A percentile compares a stretch with the other conserved stretches of the same genome.
Evolutionary conservation across 176 grass and related monocot genomes (phyloP).

Genomic region (Bonia amplexicaulis): DNA sequence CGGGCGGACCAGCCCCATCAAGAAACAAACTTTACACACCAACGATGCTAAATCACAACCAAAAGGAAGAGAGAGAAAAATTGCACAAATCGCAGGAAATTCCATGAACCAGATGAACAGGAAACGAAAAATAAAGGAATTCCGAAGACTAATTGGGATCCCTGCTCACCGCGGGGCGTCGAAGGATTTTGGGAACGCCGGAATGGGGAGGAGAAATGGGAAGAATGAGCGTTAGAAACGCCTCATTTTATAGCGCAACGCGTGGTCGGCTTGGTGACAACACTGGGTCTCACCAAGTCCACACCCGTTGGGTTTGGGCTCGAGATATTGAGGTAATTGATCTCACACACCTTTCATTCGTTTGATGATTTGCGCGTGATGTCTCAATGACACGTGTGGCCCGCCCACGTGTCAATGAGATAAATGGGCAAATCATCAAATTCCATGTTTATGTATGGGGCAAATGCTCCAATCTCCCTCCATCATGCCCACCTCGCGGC

Average conservation of each 20-base stretch:
- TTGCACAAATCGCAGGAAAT: not conserved
- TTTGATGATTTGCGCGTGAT: too few species aligned
- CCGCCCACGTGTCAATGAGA: too few species aligned
- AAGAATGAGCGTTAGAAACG: too few species aligned
- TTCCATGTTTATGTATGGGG: too few species aligned
- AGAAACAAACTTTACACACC: not conserved
- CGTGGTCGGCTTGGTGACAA: too few species aligned
- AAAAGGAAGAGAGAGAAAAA: not conserved
- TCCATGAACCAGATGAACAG: not conserved
- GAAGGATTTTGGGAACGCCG: conserved; percentile 12
- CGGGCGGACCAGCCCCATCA: not conserved
- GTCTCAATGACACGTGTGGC: too few species aligned
- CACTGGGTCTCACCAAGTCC: not conserved
- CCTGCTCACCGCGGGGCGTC: conserved; percentile 1
- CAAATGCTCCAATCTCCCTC: too few species aligned
- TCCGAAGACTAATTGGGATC: not conserved
- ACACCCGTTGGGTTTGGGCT: not conserved
- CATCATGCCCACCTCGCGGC: conserved; percentile 31
- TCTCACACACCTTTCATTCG: too few species aligned
- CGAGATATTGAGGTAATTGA: too few species aligned
- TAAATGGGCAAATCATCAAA: too few species aligned
- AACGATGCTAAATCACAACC: not conserved
- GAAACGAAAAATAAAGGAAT: not conserved
- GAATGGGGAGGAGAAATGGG: too few species aligned
- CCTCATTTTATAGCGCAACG: too few species aligned